Evolutionary conservation across 768 basidiomycete genomes (phyloP).

Genomic region (Austroboletus eburneus): DNA sequence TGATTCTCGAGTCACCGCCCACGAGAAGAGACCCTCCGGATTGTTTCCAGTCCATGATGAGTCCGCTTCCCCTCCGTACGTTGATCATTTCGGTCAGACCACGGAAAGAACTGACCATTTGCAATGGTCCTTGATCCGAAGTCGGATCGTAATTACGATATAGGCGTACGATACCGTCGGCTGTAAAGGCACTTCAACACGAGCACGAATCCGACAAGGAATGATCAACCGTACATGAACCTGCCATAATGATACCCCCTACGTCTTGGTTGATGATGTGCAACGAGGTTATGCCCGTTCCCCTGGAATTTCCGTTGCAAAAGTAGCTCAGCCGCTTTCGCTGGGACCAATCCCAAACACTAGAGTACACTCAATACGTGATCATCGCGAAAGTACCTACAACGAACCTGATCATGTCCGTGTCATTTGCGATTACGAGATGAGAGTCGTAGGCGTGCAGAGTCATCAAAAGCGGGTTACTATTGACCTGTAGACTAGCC

Average conservation of each 20-base stretch:
- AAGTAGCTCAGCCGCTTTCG: slow-evolving; percentile 76
- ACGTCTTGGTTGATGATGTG: slow-evolving; percentile 96
- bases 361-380: slow-evolving; percentile 27
- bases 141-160: slow-evolving; percentile 88
- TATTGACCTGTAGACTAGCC: slow-evolving; percentile 53
- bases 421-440: slow-evolving; percentile 79
- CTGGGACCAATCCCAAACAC: slow-evolving; percentile 93
- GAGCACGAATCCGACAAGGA: background rate
- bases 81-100: slow-evolving; percentile 77
- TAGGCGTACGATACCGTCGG: slow-evolving; percentile 87
- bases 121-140: slow-evolving; percentile 66
- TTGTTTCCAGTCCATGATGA: slow-evolving; percentile 94
- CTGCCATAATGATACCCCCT: slow-evolving; percentile 83
- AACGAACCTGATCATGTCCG: slow-evolving; percentile 77
- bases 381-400: background rate
- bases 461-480: slow-evolving; percentile 68
- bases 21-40: slow-evolving; percentile 78
- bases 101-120: slow-evolving; percentile 93
- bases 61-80: slow-evolving; percentile 71
- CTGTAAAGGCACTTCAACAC: slow-evolving; percentile 36
- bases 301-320: slow-evolving; percentile 81
- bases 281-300: slow-evolving; percentile 81
- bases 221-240: slow-evolving; percentile 57
- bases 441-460: slow-evolving; percentile 95
- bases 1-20: slow-evolving; percentile 84